These are phyloP conservation scores for Tillandsia leiboldiana DNA, from an alignment of 176 grass and related monocot genomes.

Conservation along the genomic window DNA sequence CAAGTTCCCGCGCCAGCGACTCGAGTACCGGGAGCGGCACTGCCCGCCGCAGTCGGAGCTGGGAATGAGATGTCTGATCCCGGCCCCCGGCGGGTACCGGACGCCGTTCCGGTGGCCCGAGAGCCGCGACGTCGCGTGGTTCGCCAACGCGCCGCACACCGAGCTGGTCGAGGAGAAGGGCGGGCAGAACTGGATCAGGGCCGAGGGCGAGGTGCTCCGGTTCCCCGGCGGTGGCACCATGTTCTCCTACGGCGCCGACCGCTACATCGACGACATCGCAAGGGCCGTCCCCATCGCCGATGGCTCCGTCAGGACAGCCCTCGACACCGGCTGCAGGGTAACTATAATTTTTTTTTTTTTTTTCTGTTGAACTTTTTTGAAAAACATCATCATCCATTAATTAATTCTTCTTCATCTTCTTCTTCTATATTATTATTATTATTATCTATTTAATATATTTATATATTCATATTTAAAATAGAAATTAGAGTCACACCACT, in stretches of 20 bases:
- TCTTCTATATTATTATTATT: no score
- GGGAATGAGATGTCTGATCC: constrained; percentile 17
- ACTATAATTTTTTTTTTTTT: constrained; percentile 8
- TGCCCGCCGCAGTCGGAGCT: constrained; percentile 5
- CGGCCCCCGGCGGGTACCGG: constrained; percentile 16
- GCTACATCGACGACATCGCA: constrained; percentile 21
- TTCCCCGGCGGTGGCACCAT: constrained; percentile 37
- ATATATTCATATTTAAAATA: no score
- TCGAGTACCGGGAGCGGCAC: constrained; percentile 28
- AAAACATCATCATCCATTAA: no score
- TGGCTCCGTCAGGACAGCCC: constrained; percentile 19
- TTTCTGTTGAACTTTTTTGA: neutral
- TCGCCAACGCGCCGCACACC: constrained; percentile 22
- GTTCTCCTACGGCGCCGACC: constrained; percentile 20
- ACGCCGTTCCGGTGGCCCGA: constrained; percentile 21
- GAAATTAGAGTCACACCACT: no score
- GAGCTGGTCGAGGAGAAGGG: constrained; percentile 22
- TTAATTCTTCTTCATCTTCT: neutral
- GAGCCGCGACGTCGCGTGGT: constrained; percentile 32
- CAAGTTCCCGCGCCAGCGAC: constrained; percentile 7
- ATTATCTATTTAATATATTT: neutral
- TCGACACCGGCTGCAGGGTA: constrained; percentile 34
- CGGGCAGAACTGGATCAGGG: constrained; percentile 27
- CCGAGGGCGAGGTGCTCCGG: constrained; percentile 14
- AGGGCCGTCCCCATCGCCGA: constrained; percentile 4